phyloP scores from a whole-genome alignment of 2,329 filamentous ascomycete species.

The Teratosphaeria gauchensis region DNA sequence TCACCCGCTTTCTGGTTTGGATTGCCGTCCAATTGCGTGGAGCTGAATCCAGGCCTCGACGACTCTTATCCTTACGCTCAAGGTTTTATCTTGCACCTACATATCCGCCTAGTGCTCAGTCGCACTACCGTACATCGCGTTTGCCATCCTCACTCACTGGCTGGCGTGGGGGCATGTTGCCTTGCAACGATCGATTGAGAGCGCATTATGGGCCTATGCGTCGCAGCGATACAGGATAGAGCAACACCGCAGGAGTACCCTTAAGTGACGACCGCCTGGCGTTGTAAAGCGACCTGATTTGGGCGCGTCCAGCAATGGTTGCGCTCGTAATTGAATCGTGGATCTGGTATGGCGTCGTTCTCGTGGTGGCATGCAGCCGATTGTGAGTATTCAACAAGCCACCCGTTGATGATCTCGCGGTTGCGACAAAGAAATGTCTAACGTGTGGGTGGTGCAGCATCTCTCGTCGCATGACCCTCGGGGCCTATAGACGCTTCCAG shows the following conservation, averaged over 20 bases:
- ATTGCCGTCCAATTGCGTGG: background rate
- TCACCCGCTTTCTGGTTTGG: background rate
- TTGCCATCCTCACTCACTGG: background rate
- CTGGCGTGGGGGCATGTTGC: background rate
- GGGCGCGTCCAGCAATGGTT: slow-evolving; percentile 17
- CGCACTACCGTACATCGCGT: background rate
- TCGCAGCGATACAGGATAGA: slow-evolving; percentile 1
- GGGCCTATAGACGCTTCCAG: slow-evolving; percentile 40
- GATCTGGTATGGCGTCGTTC: slow-evolving; percentile 37
- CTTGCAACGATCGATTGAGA: background rate
- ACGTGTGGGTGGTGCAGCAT: slow-evolving; percentile 21
- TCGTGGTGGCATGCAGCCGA: slow-evolving; percentile 31
- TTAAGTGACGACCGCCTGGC: background rate
- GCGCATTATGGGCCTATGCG: background rate
- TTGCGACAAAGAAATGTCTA: slow-evolving; percentile 1
- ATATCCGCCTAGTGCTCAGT: background rate
- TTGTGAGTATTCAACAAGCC: slow-evolving; percentile 25
- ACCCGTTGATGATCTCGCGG: background rate
- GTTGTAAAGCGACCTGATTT: background rate
- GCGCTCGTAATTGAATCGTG: slow-evolving; percentile 35
- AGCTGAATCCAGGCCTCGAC: background rate
- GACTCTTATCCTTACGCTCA: background rate
- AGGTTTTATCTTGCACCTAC: background rate
- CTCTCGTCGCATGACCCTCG: slow-evolving; percentile 37
- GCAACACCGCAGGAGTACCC: slow-evolving; percentile 11